These are phyloP conservation scores for Trichomonascaceae sp. DNA, from an alignment of 1,139 yeast species.

Conservation along the genomic window DNA sequence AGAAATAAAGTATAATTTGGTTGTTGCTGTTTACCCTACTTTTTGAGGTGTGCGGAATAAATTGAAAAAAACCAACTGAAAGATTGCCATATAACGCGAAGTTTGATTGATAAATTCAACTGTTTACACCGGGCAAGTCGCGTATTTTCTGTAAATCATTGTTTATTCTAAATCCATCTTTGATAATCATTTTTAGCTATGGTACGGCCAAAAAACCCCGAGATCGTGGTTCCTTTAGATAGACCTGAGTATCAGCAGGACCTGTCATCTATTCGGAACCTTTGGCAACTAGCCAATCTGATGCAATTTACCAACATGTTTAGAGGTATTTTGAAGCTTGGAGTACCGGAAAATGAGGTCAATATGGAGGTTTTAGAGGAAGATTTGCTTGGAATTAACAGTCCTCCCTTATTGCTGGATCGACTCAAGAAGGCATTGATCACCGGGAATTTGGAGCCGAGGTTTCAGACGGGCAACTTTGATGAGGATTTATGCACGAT, in stretches of 20 bases:
- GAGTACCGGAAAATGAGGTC: slow-evolving; percentile 18
- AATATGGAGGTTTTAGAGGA: slow-evolving; percentile 28
- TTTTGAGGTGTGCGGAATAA: neutral
- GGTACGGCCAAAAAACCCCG: slow-evolving; percentile 7
- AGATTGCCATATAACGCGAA: neutral
- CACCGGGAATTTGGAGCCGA: slow-evolving; percentile 14
- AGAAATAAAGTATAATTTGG: neutral
- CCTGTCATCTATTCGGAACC: slow-evolving; percentile 22
- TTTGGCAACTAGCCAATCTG: slow-evolving; percentile 25
- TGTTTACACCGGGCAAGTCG: neutral
- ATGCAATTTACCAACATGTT: slow-evolving; percentile 27
- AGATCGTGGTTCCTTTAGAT: slow-evolving; percentile 19
- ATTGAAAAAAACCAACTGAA: neutral
- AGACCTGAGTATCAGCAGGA: slow-evolving; percentile 18
- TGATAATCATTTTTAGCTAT: neutral
- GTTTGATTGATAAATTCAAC: neutral
- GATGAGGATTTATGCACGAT: slow-evolving; percentile 16
- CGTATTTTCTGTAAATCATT: neutral
- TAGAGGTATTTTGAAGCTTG: slow-evolving; percentile 18
- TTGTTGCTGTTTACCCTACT: neutral
- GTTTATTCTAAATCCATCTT: neutral
- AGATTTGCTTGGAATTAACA: slow-evolving; percentile 24
- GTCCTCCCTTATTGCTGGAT: slow-evolving; percentile 13
- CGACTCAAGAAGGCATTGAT: slow-evolving; percentile 15
- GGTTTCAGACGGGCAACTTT: slow-evolving; percentile 14